Percentiles rank a stretch among this genome's conserved stretches.
These are phyloP conservation scores for Claviceps purpurea DNA, from an alignment of 2,329 filamentous ascomycete species.

Conservation along the genomic window DNA sequence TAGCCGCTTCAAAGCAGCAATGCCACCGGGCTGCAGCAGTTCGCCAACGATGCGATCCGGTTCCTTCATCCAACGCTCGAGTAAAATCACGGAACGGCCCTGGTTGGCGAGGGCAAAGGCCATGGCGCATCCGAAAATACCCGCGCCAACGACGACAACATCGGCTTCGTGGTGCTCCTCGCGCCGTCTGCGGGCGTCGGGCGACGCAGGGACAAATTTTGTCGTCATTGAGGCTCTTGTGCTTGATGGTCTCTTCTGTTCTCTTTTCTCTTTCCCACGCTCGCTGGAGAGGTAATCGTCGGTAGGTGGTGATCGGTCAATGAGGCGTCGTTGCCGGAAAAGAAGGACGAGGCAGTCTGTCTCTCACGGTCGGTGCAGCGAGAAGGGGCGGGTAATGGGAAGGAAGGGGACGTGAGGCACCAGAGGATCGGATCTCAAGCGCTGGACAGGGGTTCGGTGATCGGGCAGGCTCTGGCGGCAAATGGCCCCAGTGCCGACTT, in stretches of 20 bases:
- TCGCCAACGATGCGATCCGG: slow-evolving; percentile 95
- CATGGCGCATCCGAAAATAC: slow-evolving; percentile 76
- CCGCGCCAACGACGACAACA: slow-evolving; percentile 83
- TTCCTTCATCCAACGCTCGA: slow-evolving; percentile 82
- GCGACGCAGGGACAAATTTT: slow-evolving; percentile 11
- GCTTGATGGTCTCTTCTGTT: neutral
- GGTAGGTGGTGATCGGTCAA: too few species aligned
- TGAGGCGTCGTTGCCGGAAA: neutral
- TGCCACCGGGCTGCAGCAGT: slow-evolving; percentile 82
- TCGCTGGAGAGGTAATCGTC: too few species aligned
- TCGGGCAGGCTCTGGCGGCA: neutral
- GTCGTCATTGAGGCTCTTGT: neutral
- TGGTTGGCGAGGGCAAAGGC: slow-evolving; percentile 78
- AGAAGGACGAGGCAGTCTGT: too few species aligned
- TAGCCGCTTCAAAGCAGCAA: slow-evolving; percentile 64
- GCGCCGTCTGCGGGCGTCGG: slow-evolving; percentile 32
- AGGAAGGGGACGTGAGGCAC: neutral
- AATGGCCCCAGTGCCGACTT: too few species aligned
- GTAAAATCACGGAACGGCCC: slow-evolving; percentile 76
- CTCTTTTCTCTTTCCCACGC: neutral
- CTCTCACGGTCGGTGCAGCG: neutral
- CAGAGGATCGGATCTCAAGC: neutral
- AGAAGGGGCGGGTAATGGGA: neutral
- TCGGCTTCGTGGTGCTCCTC: slow-evolving; percentile 54
- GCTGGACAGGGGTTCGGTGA: neutral